Conservation (phyloP, 2,329 filamentous ascomycete genomes). For the Chaetomium sp. region DNA sequence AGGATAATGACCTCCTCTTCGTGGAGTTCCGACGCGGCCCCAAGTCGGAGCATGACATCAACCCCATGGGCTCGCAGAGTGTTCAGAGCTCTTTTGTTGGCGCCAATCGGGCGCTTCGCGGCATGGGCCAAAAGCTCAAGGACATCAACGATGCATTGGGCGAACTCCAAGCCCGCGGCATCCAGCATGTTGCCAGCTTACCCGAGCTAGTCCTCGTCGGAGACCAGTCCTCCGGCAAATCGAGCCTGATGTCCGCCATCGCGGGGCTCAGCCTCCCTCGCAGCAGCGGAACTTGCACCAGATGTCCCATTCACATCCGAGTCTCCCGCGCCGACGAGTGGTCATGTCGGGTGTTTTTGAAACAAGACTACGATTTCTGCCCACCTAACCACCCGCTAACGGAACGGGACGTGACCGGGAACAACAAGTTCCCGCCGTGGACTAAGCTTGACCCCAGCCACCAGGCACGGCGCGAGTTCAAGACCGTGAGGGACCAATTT, state of each 20-base stretch:
- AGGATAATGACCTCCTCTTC: slow-evolving; percentile 35
- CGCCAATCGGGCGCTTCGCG: slow-evolving; percentile 47
- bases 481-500: slow-evolving; percentile 59
- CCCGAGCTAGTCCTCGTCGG: slow-evolving; percentile 83
- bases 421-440: slow-evolving; percentile 69
- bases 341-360: slow-evolving; percentile 68
- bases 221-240: slow-evolving; percentile 84
- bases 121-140: slow-evolving; percentile 65
- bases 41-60: slow-evolving; percentile 16
- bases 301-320: slow-evolving; percentile 79
- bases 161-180: slow-evolving; percentile 70
- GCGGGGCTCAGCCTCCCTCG: slow-evolving; percentile 72
- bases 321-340: slow-evolving; percentile 63
- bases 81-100: slow-evolving; percentile 38
- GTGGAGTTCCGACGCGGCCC: slow-evolving; percentile 35
- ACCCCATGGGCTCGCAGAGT: slow-evolving; percentile 22
- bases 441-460: slow-evolving; percentile 48
- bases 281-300: slow-evolving; percentile 72
- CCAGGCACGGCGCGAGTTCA: slow-evolving; percentile 56
- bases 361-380: slow-evolving; percentile 63
- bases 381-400: slow-evolving; percentile 46
- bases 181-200: slow-evolving; percentile 69
- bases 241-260: slow-evolving; percentile 65
- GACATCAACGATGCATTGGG: slow-evolving; percentile 66
- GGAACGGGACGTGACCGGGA: slow-evolving; percentile 51